Evolutionary conservation across 805 yeast species (phyloP), one percentile per base, ranked within the genome.

Genomic region (Candida odintsovae): DNA sequence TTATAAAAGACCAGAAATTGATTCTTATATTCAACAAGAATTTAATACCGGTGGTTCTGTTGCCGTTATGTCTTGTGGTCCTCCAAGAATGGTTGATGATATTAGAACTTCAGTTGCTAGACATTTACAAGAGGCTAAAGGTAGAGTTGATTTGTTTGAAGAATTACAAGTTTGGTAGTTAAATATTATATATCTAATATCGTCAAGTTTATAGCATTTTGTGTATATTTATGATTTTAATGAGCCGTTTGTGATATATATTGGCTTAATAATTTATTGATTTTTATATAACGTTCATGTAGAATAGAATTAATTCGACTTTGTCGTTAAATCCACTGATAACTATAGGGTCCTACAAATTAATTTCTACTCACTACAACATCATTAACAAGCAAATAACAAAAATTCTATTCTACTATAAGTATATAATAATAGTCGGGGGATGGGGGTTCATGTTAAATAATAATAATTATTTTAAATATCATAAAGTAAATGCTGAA

Each of bases 81-180:
- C 82, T 41, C 73, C 78, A 29, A 44, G 61, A 6, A 73, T 82
- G 73, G 80, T 73, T 52, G 90, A 82, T 56, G 71, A 66, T 3
- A 53, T 80, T 19, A 72, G 92, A 57, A 58, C 66, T 3, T 18
- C 49, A 1, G 74, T 81, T 4, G 68, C 75, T 0, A 52, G 67
- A 38, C 60, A 73, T 46, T 59, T 80, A 43, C 64, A 69, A 29
- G 50, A 63, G 25, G 64, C 66, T 44, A 61, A 71, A 15, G 68
- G 73, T 42, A 72, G 86, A 39, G 75, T 86, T 18, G 90, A 83
- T 50, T 81, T 81, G 56, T 82, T 71, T 58, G 95, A 88, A 60
- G 90, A 85, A 58, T 72, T 83, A 42, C 89, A 84, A 65, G 71
- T 75, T 13, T 86, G 95, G 95, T 81, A 58, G n/a, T n/a, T n/a